Base-by-base conservation (phyloP, 2,329 filamentous ascomycete genomes). In the Paracorniculantispora psalliotae region DNA sequence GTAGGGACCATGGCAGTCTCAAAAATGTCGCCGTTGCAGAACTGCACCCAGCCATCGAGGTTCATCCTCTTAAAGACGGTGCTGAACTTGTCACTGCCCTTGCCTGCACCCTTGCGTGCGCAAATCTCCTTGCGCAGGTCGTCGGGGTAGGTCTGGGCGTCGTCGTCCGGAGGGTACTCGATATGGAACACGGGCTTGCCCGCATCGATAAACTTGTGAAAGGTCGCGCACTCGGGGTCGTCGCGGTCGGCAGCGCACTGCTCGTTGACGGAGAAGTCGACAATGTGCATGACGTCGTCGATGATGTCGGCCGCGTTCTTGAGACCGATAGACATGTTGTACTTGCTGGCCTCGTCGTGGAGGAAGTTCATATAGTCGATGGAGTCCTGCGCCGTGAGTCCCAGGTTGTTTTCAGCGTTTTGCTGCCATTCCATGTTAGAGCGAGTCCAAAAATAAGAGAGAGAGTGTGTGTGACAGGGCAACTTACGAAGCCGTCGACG, bases 141-240 rank as follows among this genome's bases (percentile, higher is more conserved):
- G 9, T 57, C 54, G 19, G 54, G 54, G 46, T 57, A 57, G 9
- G 69, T 65, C 4, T 70, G 61, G 63, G 76, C 68, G 62, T 72
- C 63, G 21, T 62, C 60, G 3, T 65, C 53, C 3, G 69, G 66
- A 21, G 85, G 85, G 66, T 90, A 90, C 73, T 90, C 88, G 62
- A 90, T 88, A 67, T 89, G 83, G 68, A 90, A 89, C 33, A 90
- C 87, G 1, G 87, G 86, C 70, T 90, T 89, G 33, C 77, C 76
- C 6, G 79, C 80, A 10, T 78, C 65, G 59, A 86, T 79, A 66
- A 89, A 89, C 3, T 78, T 70, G 2, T 73, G 70, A 68, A 84
- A 89, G 1, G 72, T 78, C 37, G 74, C 72, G 67, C 87, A 89
- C 68, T 90, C 86, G 4, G 72, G 61, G 64, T 82, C 83, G 67